Base-by-base conservation (phyloP, 805 yeast genomes). In the Cyberlindnera japonica region DNA sequence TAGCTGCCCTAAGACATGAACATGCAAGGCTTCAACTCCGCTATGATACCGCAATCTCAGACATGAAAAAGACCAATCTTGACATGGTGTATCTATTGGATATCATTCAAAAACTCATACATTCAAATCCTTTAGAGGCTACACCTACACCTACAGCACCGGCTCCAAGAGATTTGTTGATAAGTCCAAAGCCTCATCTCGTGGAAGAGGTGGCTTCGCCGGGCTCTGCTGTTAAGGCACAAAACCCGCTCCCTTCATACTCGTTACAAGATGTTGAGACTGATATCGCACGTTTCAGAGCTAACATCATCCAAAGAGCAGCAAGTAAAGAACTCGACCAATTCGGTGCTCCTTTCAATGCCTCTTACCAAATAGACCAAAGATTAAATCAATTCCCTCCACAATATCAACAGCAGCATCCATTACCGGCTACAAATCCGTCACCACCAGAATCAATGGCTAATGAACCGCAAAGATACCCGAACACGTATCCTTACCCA, bases 1-100 rank as follows among this genome's bases (percentile, higher is more conserved):
- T 65, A 32, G 64, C 63, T 33, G 55, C 59, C 3, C 50, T 75
- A 43, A 63, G 66, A 46, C 65, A 63, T 41, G 75, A 71, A 33
- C 67, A 72, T 50, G 63, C 65, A 11, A 57, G 62, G 27, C 53
- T 77, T 32, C 69, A 67, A 32, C 51, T 67, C 13, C 64, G 71
- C 38, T 72, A 73, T 51, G 83, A 77, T 21, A 50, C 65, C 10
- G 65, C 78, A 6, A 55, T 62, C 23, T 74, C 71, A 5, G 79
- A 76, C 35, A 51, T 75, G 42, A 68, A 71, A 26, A 65, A 67
- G 39, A 67, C 74, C 14, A 77, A 76, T 50, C 51, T 67, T 39
- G 87, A 80, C 49, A 64, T 76, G 59, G 71, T 78, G 3, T 68
- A 68, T 27, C 43, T 79, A 8, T 49, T 79, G 10, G 84, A 78